Evolutionary conservation across 176 grass and related monocot genomes (phyloP).

Genomic region (Panicum miliaceum): DNA sequence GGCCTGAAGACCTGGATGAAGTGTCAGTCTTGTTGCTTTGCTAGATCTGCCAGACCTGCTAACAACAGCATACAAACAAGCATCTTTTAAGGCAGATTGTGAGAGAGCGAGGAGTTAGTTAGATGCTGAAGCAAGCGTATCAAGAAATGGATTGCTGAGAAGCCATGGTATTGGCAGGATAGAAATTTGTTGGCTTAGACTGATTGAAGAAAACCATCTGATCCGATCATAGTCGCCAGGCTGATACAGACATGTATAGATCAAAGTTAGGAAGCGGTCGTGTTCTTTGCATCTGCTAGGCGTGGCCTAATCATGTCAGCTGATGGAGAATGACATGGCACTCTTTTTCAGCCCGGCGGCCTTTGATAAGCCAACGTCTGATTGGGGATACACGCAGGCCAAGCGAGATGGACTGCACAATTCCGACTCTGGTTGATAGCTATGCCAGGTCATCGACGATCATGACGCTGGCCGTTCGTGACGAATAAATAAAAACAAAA

Average conservation of each 20-base stretch:
- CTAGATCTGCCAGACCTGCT: background rate
- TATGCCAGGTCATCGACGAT: slow-evolving; percentile 30
- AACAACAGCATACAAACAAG: background rate
- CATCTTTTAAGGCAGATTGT: background rate
- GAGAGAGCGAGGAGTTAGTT: background rate
- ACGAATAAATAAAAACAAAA: slow-evolving; percentile 1
- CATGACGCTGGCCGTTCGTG: slow-evolving; percentile 20
- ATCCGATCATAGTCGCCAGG: background rate
- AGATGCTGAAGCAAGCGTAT: background rate
- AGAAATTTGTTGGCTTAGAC: background rate
- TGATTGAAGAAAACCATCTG: background rate
- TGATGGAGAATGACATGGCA: slow-evolving; percentile 25
- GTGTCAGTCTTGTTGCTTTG: background rate
- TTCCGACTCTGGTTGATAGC: slow-evolving; percentile 12
- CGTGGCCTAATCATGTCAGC: slow-evolving; percentile 33
- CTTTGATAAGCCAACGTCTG: slow-evolving; percentile 20
- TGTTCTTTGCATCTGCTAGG: background rate
- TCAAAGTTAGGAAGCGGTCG: slow-evolving; percentile 21
- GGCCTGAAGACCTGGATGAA: background rate
- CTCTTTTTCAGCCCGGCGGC: background rate
- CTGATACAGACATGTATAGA: background rate
- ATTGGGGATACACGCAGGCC: slow-evolving; percentile 1
- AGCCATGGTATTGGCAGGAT: background rate
- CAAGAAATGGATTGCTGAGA: background rate
- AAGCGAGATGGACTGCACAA: background rate